phyloP scores from a whole-genome alignment of 129 eudicot genomes.

The Erigeron canadensis region DNA sequence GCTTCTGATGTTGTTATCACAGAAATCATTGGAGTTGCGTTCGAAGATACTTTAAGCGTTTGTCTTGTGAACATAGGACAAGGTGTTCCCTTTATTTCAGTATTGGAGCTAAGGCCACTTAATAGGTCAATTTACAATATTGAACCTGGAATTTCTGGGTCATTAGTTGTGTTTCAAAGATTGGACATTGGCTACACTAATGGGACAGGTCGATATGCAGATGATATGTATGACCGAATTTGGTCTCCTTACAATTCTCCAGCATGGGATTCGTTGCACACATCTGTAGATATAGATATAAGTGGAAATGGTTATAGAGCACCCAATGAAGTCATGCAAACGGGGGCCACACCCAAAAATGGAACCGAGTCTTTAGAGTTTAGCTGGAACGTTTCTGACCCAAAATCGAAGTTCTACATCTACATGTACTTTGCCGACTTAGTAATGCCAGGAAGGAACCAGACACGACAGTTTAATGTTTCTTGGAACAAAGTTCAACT shows the following conservation, averaged over 20 bases:
- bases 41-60: slow-evolving; percentile 29
- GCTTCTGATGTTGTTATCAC: background rate
- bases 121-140: slow-evolving; percentile 24
- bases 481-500: slow-evolving; percentile 34
- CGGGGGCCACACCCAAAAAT: slow-evolving; percentile 29
- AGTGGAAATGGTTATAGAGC: slow-evolving; percentile 39
- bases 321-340: slow-evolving; percentile 34
- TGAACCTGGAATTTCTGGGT: slow-evolving; percentile 10
- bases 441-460: slow-evolving; percentile 15
- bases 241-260: slow-evolving; percentile 33
- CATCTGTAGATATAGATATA: slow-evolving; percentile 25
- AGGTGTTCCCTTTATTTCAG: slow-evolving; percentile 36
- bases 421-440: slow-evolving; percentile 38
- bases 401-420: slow-evolving; percentile 22
- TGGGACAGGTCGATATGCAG: slow-evolving; percentile 33
- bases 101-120: slow-evolving; percentile 33
- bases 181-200: slow-evolving; percentile 29
- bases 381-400: slow-evolving; percentile 28
- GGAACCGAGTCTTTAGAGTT: slow-evolving; percentile 31
- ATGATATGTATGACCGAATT: slow-evolving; percentile 33
- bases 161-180: slow-evolving; percentile 31
- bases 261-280: slow-evolving; percentile 30
- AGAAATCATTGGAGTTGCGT: slow-evolving; percentile 37
- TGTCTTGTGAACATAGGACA: slow-evolving; percentile 33
- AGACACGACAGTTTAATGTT: slow-evolving; percentile 35